phyloP scores from a whole-genome alignment of 208 protist species.

The Lotmaria passim region DNA sequence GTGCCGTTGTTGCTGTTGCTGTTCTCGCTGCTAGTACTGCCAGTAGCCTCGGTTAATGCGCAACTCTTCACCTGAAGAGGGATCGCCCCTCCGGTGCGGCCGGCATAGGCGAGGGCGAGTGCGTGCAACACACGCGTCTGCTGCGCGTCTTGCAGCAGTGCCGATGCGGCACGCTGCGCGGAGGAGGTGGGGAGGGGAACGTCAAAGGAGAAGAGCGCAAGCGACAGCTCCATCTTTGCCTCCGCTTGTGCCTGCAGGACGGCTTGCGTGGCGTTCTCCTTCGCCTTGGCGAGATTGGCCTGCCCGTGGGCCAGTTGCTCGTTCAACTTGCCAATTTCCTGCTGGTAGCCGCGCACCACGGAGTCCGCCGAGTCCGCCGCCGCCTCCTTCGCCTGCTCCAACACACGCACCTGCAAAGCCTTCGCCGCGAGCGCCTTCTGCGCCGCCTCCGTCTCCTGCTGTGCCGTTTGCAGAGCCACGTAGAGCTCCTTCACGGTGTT shows the following conservation, averaged over 20 bases:
- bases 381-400: slow-evolving; percentile 27
- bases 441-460: slow-evolving; percentile 27
- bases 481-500: slow-evolving; percentile 59
- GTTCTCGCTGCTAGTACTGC: not conserved
- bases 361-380: slow-evolving; percentile 25
- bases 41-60: not conserved
- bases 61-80: slow-evolving; percentile 24
- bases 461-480: slow-evolving; percentile 44
- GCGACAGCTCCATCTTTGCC: slow-evolving; percentile 17
- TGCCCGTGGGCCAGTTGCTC: slow-evolving; percentile 23
- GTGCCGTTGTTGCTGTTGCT: not conserved
- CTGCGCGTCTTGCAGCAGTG: slow-evolving; percentile 15
- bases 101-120: slow-evolving; percentile 29
- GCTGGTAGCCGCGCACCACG: slow-evolving; percentile 43
- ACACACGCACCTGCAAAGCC: slow-evolving; percentile 22
- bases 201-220: slow-evolving; percentile 10
- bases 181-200: slow-evolving; percentile 11
- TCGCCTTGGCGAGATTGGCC: slow-evolving; percentile 1
- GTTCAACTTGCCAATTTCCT: slow-evolving; percentile 32
- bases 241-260: slow-evolving; percentile 1
- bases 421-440: slow-evolving; percentile 24
- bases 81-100: slow-evolving; percentile 19
- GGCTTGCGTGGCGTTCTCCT: slow-evolving; percentile 1
- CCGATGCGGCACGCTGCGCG: not conserved
- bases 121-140: slow-evolving; percentile 29